phyloP scores from a whole-genome alignment of 148 eudicot species.

The Hydrangea macrophylla region DNA sequence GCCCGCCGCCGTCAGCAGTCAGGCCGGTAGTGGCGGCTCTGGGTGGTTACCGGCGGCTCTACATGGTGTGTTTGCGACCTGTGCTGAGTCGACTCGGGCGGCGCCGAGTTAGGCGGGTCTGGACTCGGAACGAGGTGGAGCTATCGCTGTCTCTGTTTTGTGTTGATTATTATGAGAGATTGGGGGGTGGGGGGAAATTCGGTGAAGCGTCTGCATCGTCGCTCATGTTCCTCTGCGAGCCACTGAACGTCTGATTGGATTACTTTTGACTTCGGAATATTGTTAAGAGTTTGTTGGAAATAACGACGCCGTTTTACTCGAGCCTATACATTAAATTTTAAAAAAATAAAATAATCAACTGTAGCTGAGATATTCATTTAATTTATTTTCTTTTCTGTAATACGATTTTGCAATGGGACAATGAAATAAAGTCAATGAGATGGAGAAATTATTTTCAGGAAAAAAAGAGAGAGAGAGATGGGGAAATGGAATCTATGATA shows the following conservation, averaged over 20 bases:
- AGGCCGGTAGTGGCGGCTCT: slow-evolving; percentile 56
- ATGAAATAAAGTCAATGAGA: too few relatives aligned
- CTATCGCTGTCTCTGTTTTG: slow-evolving; percentile 72
- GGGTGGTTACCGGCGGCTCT: slow-evolving; percentile 77
- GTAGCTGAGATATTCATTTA: neutral
- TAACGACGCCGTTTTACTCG: slow-evolving; percentile 1
- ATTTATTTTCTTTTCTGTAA: neutral
- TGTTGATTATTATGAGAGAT: slow-evolving; percentile 81
- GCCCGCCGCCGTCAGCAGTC: slow-evolving; percentile 32
- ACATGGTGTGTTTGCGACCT: slow-evolving; percentile 59
- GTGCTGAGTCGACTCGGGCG: slow-evolving; percentile 29
- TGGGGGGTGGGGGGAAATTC: slow-evolving; percentile 23
- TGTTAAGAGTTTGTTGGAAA: neutral
- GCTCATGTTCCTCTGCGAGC: slow-evolving; percentile 73
- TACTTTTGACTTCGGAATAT: neutral
- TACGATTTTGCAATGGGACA: too few relatives aligned
- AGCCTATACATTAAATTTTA: too few relatives aligned
- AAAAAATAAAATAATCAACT: neutral
- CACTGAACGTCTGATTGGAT: slow-evolving; percentile 55
- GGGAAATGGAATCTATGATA: too few relatives aligned
- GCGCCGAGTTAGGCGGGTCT: slow-evolving; percentile 28
- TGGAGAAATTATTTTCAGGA: too few relatives aligned
- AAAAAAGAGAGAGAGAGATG: too few relatives aligned
- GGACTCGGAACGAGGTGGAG: slow-evolving; percentile 70
- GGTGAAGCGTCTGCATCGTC: slow-evolving; percentile 43